Base-by-base conservation (phyloP, 805 yeast genomes). In the Teunomyces barrocoloradensis region DNA sequence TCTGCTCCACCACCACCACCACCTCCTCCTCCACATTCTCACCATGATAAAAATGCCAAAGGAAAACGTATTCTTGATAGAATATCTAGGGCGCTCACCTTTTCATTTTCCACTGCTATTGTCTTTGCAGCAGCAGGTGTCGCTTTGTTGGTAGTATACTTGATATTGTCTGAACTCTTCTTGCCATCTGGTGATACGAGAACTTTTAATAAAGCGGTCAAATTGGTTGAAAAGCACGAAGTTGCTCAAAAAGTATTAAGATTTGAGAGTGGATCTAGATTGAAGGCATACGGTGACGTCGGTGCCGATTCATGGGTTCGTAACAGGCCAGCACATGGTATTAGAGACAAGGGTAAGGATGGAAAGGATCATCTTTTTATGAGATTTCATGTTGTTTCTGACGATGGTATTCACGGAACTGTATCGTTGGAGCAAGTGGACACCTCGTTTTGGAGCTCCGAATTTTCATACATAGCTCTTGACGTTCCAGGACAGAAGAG, bases 181-280 rank as follows among this genome's bases (percentile, higher is more conserved):
- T 78, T 91, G 42, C 97, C 97, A 7, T 85, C 95, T 1, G 96
- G 96, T 20, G 97, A 91, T 61, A 91, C 96, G 0, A 87, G 85
- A 53, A 81, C 95, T 2, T 91, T 91, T 73, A 90, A 91, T 68
- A 80, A 89, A 56, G 95, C 96, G 2, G 90, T 90, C 28, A 78
- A 80, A 10, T 68, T 87, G 56, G 79, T 89, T 33, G 92, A 91
- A 60, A 73, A 84, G 49, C 88, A 85, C 63, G 75, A 76, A 42
- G 65, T 64, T 33, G 84, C 86, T 3, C 83, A 83, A 55, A 68
- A 73, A 53, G 63, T 83, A 27, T 70, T 91, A 33, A 78, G 79
- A 25, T 76, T 84, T 52, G 57, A 71, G 13, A 64, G 74, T 2
- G 82, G 81, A 7, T 79, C 76, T 46, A 79, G 88, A 59, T 71